Evolutionary conservation across 345 rosid species (phyloP), one percentile per base, ranked within the genome.

Genomic region (Gossypium anomalum): DNA sequence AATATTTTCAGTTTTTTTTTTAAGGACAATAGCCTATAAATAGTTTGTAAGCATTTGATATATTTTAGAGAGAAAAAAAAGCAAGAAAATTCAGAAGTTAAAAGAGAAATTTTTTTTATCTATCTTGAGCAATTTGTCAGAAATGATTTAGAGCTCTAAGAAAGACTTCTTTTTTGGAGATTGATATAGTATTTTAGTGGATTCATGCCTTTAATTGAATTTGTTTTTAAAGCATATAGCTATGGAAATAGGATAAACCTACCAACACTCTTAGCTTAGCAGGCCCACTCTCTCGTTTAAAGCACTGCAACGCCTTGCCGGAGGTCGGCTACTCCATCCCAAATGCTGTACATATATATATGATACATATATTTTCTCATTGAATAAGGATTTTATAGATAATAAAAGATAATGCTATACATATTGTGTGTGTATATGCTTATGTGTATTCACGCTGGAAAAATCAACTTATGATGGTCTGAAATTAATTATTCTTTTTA

Each of bases 311-410:
- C 66, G 66, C 45, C 66, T 19, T 29, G 44, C 66, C 43, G 45
- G 43, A 7, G 66, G 20, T 61, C 20, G 44, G 66, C 66, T 61
- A 43, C 66, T 29, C 66, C 66, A 27, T 25, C 41, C 41, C 7
- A 34, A 61, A 15, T 14, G 4, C 9, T 7, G 29, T 60, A 14
- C 15, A 13, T 61, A 16, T 51, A 51, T 51, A 51, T 14, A 51
- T 51, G 38, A 51, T 51, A 51, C 7, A 47, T 47, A 0, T 38
- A 61, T 70, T 67, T 87, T 89, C 85, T 71, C 77, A 17, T 43
- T 69, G 38, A 34, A 4, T 34, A 34, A 4, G 38, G 38, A 34
- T 4, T 29, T 29, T 29, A 29, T 29, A 29, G 38, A 29, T 29
- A 29, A 29, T 29, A 29, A 29, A 29, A 29, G 38, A 29, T 29